These are phyloP conservation scores for Friedmanniomyces endolithicus DNA, from an alignment of 495 filamentous ascomycete genomes.

Conservation along the genomic window DNA sequence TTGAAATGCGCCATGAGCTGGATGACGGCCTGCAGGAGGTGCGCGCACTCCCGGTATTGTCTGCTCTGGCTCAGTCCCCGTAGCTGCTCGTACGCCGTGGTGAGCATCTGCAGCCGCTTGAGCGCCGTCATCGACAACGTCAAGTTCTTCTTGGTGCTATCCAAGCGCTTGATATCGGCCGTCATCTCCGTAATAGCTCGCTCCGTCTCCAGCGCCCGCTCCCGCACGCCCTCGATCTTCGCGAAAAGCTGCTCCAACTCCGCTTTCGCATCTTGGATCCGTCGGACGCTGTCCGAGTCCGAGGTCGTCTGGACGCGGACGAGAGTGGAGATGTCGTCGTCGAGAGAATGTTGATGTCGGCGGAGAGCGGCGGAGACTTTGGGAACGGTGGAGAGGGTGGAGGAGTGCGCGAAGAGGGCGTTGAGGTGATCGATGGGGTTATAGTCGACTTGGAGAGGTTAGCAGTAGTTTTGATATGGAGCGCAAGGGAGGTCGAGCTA, in stretches of 20 bases:
- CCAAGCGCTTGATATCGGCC: constrained; percentile 94
- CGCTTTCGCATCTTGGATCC: constrained; percentile 78
- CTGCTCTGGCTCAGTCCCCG: constrained; percentile 67
- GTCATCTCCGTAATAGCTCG: constrained; percentile 97
- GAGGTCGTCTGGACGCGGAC: constrained; percentile 72
- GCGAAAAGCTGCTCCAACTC: constrained; percentile 84
- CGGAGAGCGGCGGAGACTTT: constrained; percentile 59
- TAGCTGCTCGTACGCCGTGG: constrained; percentile 94
- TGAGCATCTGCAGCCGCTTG: constrained; percentile 96
- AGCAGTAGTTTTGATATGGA: constrained; percentile 2
- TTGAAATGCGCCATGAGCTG: constrained; percentile 99
- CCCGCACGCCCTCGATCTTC: constrained; percentile 89
- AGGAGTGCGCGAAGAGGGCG: constrained; percentile 82
- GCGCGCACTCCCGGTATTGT: constrained; percentile 94
- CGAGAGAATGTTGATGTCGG: constrained; percentile 72
- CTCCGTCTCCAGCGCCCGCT: constrained; percentile 81
- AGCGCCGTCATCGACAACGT: constrained; percentile 96
- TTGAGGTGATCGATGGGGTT: constrained; percentile 92
- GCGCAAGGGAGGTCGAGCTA: constrained; percentile 2
- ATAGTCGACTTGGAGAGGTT: constrained; percentile 58
- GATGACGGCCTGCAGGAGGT: constrained; percentile 86
- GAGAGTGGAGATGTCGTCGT: constrained; percentile 61
- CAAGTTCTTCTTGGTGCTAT: constrained; percentile 91
- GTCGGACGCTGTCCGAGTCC: constrained; percentile 73
- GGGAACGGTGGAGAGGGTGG: constrained; percentile 66